These are phyloP conservation scores for Chondrus crispus DNA, from an alignment of 23 red algal genomes.

Conservation along the genomic window DNA sequence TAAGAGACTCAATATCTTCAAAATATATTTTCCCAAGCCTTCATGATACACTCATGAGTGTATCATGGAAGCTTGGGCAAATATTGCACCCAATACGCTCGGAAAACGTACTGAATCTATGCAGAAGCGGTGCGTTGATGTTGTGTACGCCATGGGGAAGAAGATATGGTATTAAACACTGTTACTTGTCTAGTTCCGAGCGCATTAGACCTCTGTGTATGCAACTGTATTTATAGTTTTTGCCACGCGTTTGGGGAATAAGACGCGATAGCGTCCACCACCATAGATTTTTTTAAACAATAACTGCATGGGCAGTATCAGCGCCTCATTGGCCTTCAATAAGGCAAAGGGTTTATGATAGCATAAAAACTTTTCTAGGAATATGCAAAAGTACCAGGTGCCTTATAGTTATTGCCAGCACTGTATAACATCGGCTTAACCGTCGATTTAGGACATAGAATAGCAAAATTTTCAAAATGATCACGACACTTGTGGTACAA, in stretches of 20 bases:
- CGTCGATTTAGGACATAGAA: too few species aligned
- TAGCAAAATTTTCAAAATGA: too few species aligned
- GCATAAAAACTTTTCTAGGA: too few species aligned
- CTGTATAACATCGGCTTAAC: too few species aligned
- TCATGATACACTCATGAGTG: background rate
- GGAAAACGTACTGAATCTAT: background rate
- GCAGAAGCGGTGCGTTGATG: background rate
- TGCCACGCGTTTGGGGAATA: background rate
- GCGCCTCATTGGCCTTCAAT: background rate
- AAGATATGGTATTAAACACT: background rate
- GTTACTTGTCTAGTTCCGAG: background rate
- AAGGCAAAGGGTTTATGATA: background rate
- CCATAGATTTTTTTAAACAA: constrained; percentile 1
- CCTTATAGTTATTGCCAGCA: background rate
- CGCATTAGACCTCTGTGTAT: background rate
- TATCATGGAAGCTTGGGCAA: background rate
- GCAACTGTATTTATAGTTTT: background rate
- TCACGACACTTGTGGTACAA: too few species aligned
- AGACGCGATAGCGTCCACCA: background rate
- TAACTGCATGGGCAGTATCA: background rate
- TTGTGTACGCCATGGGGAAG: background rate
- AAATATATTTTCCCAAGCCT: background rate
- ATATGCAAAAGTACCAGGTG: background rate
- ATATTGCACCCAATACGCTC: background rate
- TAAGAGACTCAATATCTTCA: too few species aligned